A percentile compares a stretch with the other conserved stretches of the same genome.
These are phyloP conservation scores for Spatholobus suberectus DNA, from an alignment of 306 rosid species.

Conservation along the genomic window DNA sequence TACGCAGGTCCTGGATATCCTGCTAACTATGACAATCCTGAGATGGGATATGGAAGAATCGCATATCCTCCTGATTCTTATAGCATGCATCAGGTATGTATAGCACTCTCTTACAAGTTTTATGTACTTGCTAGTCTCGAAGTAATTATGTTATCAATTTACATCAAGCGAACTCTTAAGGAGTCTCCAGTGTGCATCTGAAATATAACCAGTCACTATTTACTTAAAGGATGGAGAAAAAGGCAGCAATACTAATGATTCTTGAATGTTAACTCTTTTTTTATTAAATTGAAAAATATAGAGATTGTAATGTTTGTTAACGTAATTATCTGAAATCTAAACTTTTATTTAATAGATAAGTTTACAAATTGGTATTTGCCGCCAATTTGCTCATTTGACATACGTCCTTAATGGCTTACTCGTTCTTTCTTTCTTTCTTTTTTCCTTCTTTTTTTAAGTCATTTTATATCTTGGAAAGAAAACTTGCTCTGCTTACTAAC, in stretches of 20 bases:
- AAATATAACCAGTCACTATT: not conserved
- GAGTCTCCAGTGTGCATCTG: not conserved
- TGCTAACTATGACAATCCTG: slow-evolving; percentile 56
- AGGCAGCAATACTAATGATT: not conserved
- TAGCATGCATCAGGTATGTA: slow-evolving; percentile 63
- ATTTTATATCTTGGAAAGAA: not conserved
- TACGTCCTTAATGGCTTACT: not conserved
- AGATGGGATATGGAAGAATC: slow-evolving; percentile 59
- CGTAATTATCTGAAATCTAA: not conserved
- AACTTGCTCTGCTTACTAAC: no score
- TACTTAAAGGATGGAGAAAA: not conserved
- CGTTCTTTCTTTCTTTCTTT: not conserved
- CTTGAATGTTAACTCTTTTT: slow-evolving; percentile 1
- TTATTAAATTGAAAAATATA: not conserved
- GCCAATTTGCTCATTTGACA: not conserved
- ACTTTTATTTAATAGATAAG: not conserved
- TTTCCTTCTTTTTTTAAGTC: not conserved
- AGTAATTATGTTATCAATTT: not conserved
- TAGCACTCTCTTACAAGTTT: not conserved
- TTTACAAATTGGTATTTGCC: not conserved
- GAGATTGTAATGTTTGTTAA: not conserved
- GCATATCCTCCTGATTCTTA: slow-evolving; percentile 60
- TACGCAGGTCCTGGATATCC: slow-evolving; percentile 65
- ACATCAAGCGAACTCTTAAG: not conserved
- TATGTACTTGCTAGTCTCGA: not conserved